Conservation (phyloP, 2,329 filamentous ascomycete genomes). For the Coleophoma crateriformis region DNA sequence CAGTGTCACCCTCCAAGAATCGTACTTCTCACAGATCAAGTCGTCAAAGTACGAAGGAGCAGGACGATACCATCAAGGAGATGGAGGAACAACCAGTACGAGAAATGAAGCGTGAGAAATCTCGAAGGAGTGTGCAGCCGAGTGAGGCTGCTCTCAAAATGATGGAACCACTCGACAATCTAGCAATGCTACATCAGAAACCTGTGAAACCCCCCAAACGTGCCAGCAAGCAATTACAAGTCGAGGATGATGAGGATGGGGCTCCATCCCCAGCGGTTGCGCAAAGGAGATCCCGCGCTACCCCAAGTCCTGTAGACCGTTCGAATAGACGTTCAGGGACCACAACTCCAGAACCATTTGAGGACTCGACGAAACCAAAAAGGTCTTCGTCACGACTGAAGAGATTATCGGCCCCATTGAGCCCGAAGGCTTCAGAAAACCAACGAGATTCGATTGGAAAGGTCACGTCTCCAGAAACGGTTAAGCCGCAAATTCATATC, state of each 20-base stretch:
- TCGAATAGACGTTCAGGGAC: slow-evolving; percentile 39
- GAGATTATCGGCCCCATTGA: slow-evolving; percentile 46
- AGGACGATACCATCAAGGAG: slow-evolving; percentile 14
- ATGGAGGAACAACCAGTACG: slow-evolving; percentile 16
- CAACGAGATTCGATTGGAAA: slow-evolving; percentile 26
- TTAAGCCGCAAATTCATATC: slow-evolving; percentile 27
- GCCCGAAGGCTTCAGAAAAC: slow-evolving; percentile 20
- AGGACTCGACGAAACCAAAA: slow-evolving; percentile 36
- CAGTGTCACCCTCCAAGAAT: slow-evolving; percentile 37
- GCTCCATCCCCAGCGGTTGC: slow-evolving; percentile 66
- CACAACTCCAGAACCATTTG: slow-evolving; percentile 41
- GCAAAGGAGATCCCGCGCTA: slow-evolving; percentile 45
- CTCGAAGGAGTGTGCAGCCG: slow-evolving; percentile 6
- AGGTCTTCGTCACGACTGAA: slow-evolving; percentile 54
- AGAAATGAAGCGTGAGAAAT: slow-evolving; percentile 15
- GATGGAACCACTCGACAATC: slow-evolving; percentile 19
- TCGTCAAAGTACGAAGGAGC: slow-evolving; percentile 32
- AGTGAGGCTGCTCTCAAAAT: slow-evolving; percentile 24
- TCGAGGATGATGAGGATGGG: slow-evolving; percentile 42
- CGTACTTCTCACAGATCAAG: slow-evolving; percentile 46
- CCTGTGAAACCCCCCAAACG: slow-evolving; percentile 16
- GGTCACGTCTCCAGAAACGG: slow-evolving; percentile 19
- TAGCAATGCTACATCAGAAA: slow-evolving; percentile 25
- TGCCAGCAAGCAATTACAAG: slow-evolving; percentile 11
- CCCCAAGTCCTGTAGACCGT: slow-evolving; percentile 30